Evolutionary conservation across 139 green algal genomes (phyloP).

Genomic region (Edaphochlamys debaryana): DNA sequence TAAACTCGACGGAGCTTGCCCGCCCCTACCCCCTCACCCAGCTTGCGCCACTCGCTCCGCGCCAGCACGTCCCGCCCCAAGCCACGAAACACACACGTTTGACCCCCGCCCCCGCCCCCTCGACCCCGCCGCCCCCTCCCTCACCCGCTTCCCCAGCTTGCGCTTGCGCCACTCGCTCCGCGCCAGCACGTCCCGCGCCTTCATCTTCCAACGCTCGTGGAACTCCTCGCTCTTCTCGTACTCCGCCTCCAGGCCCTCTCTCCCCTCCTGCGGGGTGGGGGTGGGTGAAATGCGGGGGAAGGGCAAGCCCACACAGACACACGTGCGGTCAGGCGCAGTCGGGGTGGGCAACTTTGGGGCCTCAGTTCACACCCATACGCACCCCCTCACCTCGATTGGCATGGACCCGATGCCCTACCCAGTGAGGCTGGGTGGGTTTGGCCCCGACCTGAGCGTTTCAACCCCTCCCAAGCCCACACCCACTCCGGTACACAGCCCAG

Average conservation of each 20-base stretch:
- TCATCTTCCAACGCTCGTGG: constrained; percentile 81
- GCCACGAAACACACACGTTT: too few species aligned
- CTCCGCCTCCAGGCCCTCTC: constrained; percentile 77
- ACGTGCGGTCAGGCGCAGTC: not conserved
- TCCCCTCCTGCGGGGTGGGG: constrained; percentile 56
- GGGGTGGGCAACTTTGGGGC: too few species aligned
- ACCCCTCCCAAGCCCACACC: too few species aligned
- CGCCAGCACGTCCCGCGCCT: constrained; percentile 86
- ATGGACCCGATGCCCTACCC: too few species aligned
- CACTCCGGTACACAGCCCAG: too few species aligned
- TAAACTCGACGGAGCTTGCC: too few species aligned
- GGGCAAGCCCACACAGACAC: not conserved
- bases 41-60: constrained; percentile 81
- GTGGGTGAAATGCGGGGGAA: too few species aligned
- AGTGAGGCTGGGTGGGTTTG: too few species aligned
- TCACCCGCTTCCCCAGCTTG: constrained; percentile 81
- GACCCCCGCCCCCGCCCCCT: too few species aligned
- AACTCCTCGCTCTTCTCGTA: constrained; percentile 87
- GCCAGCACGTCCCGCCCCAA: constrained; percentile 85
- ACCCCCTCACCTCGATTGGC: too few species aligned
- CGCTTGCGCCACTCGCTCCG: constrained; percentile 78
- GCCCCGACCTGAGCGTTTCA: too few species aligned
- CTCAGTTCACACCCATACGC: not conserved
- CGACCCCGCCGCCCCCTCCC: not conserved
- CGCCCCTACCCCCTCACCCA: constrained; percentile 72